phyloP scores from a whole-genome alignment of 164 flowering plant species.

The Berberis thunbergii region DNA sequence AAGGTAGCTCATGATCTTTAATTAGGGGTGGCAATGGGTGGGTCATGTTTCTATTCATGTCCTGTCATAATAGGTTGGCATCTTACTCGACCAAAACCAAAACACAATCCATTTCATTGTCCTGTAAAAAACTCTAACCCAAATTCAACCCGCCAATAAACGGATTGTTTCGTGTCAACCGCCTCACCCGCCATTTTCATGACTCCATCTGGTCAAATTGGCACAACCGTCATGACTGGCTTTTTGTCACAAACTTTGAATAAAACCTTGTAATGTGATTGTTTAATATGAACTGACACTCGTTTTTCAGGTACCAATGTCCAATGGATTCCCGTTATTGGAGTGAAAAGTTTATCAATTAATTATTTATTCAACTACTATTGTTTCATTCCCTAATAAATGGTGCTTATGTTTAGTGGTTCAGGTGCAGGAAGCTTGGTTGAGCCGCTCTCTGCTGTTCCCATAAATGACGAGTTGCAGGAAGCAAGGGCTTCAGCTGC shows the following conservation, averaged over 20 bases:
- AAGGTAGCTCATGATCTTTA: no score
- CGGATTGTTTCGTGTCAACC: no score
- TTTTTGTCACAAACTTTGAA: background rate
- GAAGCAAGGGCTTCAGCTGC: conserved; percentile 57
- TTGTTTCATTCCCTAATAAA: conserved; percentile 12
- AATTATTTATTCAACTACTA: background rate
- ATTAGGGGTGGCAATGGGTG: no score
- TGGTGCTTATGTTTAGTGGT: conserved; percentile 43
- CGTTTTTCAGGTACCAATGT: background rate
- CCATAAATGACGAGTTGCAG: conserved; percentile 84
- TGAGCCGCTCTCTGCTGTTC: conserved; percentile 83
- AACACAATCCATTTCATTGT: no score
- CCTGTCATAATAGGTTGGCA: no score
- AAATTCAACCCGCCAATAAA: no score
- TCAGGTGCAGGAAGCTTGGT: conserved; percentile 62
- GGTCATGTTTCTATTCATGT: no score
- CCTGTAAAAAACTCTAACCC: no score
- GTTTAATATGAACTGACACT: background rate
- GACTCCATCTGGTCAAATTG: background rate
- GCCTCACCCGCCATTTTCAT: no score
- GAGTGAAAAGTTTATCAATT: background rate
- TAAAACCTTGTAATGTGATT: background rate
- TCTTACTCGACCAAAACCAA: no score
- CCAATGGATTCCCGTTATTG: background rate
- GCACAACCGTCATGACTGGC: background rate